Conservation (phyloP, 2,329 filamentous ascomycete species). For the Rachicladosporium sp. region DNA sequence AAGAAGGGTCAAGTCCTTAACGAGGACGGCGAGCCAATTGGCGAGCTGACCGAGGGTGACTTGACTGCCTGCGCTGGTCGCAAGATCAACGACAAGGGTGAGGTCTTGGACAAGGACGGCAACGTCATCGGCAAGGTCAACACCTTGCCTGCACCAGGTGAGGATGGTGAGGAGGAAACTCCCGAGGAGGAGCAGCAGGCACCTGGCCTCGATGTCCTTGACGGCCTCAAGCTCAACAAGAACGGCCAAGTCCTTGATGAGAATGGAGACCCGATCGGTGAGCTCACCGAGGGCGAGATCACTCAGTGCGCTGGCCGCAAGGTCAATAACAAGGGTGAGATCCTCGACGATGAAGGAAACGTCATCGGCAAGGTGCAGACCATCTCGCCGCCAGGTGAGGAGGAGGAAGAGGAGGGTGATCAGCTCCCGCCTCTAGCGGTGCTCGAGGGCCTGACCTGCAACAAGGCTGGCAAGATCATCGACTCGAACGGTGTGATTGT, state of each 20-base stretch:
- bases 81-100: conserved; percentile 52
- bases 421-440: conserved; percentile 36
- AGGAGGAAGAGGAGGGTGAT: conserved; percentile 22
- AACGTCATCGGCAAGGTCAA: conserved; percentile 51
- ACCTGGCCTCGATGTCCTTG: conserved; percentile 32
- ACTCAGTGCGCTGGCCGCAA: conserved; percentile 49
- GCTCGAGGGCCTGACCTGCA: conserved; percentile 37
- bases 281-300: conserved; percentile 26
- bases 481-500: conserved; percentile 34
- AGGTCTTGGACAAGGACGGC: conserved; percentile 51
- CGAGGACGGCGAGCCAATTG: conserved; percentile 42
- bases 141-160: conserved; percentile 33
- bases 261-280: conserved; percentile 22
- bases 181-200: conserved; percentile 18
- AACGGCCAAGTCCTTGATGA: conserved; percentile 42
- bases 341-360: conserved; percentile 18
- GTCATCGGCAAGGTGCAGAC: conserved; percentile 17
- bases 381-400: conserved; percentile 13
- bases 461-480: conserved; percentile 40
- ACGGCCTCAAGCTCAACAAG: conserved; percentile 47
- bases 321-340: conserved; percentile 37
- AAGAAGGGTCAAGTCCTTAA: conserved; percentile 44
- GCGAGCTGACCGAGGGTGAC: conserved; percentile 44
- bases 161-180: conserved; percentile 15
- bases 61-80: conserved; percentile 51